phyloP scores from a whole-genome alignment of 176 grass and related monocot genomes.

The Microstegium vimineum region DNA sequence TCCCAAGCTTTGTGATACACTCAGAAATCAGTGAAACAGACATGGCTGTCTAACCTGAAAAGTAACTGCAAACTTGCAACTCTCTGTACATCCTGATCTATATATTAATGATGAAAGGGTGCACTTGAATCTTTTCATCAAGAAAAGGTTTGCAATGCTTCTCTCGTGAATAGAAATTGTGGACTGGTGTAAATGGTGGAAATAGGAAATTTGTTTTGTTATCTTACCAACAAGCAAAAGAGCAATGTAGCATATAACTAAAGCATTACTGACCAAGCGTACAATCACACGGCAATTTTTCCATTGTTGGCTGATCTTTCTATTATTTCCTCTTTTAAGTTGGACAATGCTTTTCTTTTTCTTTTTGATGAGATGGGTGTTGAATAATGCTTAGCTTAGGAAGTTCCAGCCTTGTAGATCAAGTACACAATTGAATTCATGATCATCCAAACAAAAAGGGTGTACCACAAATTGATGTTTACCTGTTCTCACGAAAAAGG shows the following conservation, averaged over 20 bases:
- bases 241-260: neutral
- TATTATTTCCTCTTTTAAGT: neutral
- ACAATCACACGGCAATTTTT: neutral
- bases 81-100: neutral
- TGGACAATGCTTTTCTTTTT: neutral
- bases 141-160: neutral
- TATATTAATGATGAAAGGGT: neutral
- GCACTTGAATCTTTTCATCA: neutral
- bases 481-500: too few relatives aligned
- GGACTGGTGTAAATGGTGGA: neutral
- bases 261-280: neutral
- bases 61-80: neutral
- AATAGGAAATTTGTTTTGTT: neutral
- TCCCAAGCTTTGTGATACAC: constrained; percentile 40
- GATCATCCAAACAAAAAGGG: neutral
- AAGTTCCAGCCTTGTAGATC: neutral
- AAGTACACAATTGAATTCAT: neutral
- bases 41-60: constrained; percentile 16
- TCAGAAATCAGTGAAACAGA: constrained; percentile 36
- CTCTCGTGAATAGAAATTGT: neutral
- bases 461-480: too few relatives aligned
- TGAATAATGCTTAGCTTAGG: neutral
- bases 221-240: neutral
- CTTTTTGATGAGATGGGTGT: neutral
- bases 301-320: neutral